Percentiles rank a stretch among this genome's conserved stretches.
These are phyloP conservation scores for Rosa multiflora DNA, from an alignment of 306 rosid species.

Conservation along the genomic window DNA sequence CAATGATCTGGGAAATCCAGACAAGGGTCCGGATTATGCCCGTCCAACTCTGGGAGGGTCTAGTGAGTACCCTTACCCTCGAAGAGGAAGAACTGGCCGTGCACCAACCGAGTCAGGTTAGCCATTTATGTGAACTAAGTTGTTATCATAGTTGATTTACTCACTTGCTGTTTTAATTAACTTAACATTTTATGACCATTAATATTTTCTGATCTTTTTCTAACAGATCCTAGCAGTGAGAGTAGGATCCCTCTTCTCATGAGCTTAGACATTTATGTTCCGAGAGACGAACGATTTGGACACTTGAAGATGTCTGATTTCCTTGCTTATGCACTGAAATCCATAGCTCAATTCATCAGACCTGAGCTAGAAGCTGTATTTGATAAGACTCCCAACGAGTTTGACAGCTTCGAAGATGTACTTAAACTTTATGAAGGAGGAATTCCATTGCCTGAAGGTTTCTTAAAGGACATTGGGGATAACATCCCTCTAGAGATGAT, in stretches of 20 bases:
- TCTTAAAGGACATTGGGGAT: conserved; percentile 41
- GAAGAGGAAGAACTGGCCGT: conserved; percentile 81
- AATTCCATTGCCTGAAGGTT: conserved; percentile 46
- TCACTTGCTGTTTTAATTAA: neutral
- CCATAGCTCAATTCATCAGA: conserved; percentile 54
- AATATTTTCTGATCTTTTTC: neutral
- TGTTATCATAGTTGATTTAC: neutral
- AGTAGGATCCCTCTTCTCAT: conserved; percentile 44
- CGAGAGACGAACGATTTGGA: conserved; percentile 82
- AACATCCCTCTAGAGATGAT: conserved; percentile 57
- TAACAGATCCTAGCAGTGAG: conserved; percentile 60
- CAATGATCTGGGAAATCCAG: conserved; percentile 68
- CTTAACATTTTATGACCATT: neutral
- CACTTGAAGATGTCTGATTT: conserved; percentile 86
- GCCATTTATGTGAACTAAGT: neutral
- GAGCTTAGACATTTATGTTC: conserved; percentile 80
- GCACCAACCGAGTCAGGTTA: conserved; percentile 48
- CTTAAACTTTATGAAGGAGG: conserved; percentile 72
- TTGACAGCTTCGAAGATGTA: conserved; percentile 68
- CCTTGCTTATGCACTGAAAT: conserved; percentile 66
- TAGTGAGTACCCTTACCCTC: conserved; percentile 60
- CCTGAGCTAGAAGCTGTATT: conserved; percentile 70
- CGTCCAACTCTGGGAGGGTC: conserved; percentile 80
- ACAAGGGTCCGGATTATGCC: conserved; percentile 30
- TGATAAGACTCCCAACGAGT: conserved; percentile 59